Evolutionary conservation across 768 basidiomycete species (phyloP).

Genomic region (Agaricus subrufescens): DNA sequence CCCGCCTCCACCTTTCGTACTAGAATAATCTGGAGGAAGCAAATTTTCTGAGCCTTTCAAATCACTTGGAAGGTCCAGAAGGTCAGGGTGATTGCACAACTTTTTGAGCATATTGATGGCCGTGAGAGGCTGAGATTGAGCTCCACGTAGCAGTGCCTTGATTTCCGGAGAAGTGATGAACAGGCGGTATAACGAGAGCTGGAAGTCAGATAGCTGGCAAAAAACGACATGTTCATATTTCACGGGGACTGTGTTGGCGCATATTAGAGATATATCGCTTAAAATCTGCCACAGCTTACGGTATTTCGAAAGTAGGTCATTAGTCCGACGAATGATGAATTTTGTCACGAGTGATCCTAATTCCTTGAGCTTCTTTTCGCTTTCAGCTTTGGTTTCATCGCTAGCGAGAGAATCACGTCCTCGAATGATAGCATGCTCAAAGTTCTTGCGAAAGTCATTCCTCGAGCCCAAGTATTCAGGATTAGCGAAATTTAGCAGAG

Average conservation of each 20-base stretch:
- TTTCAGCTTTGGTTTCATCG: conserved; percentile 68
- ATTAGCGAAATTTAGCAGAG: conserved; percentile 89
- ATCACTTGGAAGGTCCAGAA: conserved; percentile 81
- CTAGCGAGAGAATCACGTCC: conserved; percentile 88
- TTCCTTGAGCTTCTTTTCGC: conserved; percentile 89
- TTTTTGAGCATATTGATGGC: conserved; percentile 95
- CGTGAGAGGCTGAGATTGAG: conserved; percentile 90
- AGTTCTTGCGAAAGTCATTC: conserved; percentile 92
- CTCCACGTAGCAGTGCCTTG: conserved; percentile 81
- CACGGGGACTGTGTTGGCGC: conserved; percentile 71
- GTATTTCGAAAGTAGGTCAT: conserved; percentile 93
- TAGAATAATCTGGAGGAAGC: conserved; percentile 50
- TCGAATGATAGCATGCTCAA: conserved; percentile 85
- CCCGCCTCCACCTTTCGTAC: conserved; percentile 29
- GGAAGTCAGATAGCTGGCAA: conserved; percentile 80
- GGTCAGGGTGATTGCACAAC: conserved; percentile 91
- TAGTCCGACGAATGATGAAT: conserved; percentile 93
- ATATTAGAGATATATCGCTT: conserved; percentile 8
- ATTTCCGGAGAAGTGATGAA: conserved; percentile 94
- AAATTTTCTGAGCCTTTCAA: conserved; percentile 76
- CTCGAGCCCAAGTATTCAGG: conserved; percentile 86
- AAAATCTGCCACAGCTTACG: conserved; percentile 44
- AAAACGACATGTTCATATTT: conserved; percentile 99
- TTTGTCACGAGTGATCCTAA: conserved; percentile 83
- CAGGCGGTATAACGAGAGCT: conserved; percentile 77